A percentile compares a stretch with the other conserved stretches of the same genome.
phyloP scores from a whole-genome alignment of 768 basidiomycete genomes.

The Phylloporus arenicola region DNA sequence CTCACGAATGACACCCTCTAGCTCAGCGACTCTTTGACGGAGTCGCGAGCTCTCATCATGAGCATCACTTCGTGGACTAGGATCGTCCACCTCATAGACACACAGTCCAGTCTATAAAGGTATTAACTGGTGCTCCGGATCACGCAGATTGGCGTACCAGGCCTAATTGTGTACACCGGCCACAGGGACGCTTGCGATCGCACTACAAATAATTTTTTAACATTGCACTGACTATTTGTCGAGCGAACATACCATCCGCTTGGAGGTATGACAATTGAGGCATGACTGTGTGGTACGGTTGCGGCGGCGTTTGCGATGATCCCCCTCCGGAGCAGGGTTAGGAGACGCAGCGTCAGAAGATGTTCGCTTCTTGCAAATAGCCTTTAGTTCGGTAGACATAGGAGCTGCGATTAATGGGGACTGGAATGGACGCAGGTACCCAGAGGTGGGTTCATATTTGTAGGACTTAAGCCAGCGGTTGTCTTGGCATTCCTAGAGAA shows the following conservation, averaged over 20 bases:
- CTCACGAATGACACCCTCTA: constrained; percentile 82
- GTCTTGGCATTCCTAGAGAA: constrained; percentile 19
- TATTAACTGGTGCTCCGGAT: constrained; percentile 15
- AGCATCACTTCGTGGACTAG: constrained; percentile 45
- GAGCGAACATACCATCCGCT: constrained; percentile 52
- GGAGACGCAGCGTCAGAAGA: constrained; percentile 21
- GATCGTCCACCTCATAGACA: constrained; percentile 81
- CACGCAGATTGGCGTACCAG: constrained; percentile 31
- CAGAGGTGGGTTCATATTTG: constrained; percentile 22
- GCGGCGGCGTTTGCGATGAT: constrained; percentile 58
- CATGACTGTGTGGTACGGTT: constrained; percentile 73
- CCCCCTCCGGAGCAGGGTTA: constrained; percentile 38
- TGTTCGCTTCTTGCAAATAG: constrained; percentile 30
- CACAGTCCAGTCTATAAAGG: constrained; percentile 64
- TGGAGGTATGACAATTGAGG: constrained; percentile 68
- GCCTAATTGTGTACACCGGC: constrained; percentile 40
- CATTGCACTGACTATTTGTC: background rate
- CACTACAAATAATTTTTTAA: constrained; percentile 28
- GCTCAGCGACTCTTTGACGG: constrained; percentile 70
- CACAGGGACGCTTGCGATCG: constrained; percentile 45
- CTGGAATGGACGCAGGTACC: background rate
- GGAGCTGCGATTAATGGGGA: constrained; percentile 1
- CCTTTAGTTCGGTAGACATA: constrained; percentile 27
- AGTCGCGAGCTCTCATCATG: constrained; percentile 64
- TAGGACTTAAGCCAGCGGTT: constrained; percentile 12